Evolutionary conservation across 305 asterid genomes (phyloP).

Genomic region (Fraxinus platypoda): DNA sequence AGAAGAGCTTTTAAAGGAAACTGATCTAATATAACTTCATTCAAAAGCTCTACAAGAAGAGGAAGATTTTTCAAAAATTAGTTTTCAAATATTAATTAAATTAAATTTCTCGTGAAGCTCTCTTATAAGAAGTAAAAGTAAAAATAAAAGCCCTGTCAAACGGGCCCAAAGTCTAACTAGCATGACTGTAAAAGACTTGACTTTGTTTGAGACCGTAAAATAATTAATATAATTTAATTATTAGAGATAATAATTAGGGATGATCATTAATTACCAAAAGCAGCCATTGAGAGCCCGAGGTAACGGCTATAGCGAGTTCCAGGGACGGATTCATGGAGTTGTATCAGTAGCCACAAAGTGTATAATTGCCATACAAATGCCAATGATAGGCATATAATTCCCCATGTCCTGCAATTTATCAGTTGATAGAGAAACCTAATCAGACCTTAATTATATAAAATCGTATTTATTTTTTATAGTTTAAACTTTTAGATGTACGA

Average conservation of each 20-base stretch:
- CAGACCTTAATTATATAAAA: not conserved
- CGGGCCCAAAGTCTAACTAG: too few species aligned
- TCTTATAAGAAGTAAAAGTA: too few species aligned
- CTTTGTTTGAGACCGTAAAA: not conserved
- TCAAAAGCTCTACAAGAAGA: not conserved
- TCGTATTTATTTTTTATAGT: not conserved
- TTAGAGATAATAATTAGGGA: not conserved
- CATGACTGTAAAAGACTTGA: not conserved
- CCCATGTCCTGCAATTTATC: constrained; percentile 63
- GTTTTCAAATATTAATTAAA: not conserved
- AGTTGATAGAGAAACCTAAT: not conserved
- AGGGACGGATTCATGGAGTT: constrained; percentile 71
- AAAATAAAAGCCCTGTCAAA: not conserved
- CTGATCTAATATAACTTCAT: too few species aligned
- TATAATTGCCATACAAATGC: constrained; percentile 80
- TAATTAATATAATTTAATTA: not conserved
- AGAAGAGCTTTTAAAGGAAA: too few species aligned
- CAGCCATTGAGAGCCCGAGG: constrained; percentile 70
- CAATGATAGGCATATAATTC: constrained; percentile 54
- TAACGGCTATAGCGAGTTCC: constrained; percentile 81
- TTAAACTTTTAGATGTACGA: not conserved
- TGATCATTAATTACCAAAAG: constrained; percentile 54
- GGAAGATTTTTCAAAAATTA: too few species aligned
- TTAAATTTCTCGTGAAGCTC: not conserved
- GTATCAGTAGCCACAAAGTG: constrained; percentile 76